Percentiles rank a stretch among this genome's conserved stretches.
Evolutionary conservation across 2,329 filamentous ascomycete species (phyloP).

Genomic region (Ophiostoma perfectum): DNA sequence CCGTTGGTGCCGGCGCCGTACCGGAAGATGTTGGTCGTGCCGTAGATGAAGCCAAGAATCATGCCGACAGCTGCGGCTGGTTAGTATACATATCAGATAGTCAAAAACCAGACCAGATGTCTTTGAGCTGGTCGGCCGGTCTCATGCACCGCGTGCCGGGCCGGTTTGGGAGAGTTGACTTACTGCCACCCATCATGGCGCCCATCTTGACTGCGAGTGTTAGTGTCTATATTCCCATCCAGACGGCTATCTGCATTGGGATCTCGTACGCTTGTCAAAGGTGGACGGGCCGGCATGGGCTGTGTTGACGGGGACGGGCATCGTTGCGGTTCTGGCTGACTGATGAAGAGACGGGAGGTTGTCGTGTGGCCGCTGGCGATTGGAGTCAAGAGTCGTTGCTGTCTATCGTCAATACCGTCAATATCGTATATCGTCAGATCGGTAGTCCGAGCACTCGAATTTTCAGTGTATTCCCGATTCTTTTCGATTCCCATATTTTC

Average conservation of each 20-base stretch:
- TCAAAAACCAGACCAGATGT: not conserved
- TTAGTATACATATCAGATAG: slow-evolving; percentile 24
- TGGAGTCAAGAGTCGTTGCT: not conserved
- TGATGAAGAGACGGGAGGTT: not conserved
- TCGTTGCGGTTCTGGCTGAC: slow-evolving; percentile 25
- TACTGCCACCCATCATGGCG: slow-evolving; percentile 97
- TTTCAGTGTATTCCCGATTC: not conserved
- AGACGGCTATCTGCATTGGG: not conserved
- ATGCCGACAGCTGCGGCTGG: slow-evolving; percentile 71
- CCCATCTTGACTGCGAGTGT: slow-evolving; percentile 81
- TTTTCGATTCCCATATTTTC: not conserved
- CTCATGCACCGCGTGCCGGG: not conserved
- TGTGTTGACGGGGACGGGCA: slow-evolving; percentile 33
- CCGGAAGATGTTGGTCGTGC: slow-evolving; percentile 89
- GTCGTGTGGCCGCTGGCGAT: not conserved
- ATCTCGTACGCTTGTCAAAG: slow-evolving; percentile 47
- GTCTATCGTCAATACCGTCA: slow-evolving; percentile 7
- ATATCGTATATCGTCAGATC: not conserved
- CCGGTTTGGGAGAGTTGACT: slow-evolving; percentile 36
- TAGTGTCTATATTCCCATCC: slow-evolving; percentile 26
- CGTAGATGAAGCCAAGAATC: slow-evolving; percentile 97
- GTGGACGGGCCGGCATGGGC: slow-evolving; percentile 43
- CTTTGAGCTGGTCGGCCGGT: not conserved
- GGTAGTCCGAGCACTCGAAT: not conserved
- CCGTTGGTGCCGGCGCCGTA: slow-evolving; percentile 91